Percentiles rank a stretch among this genome's conserved stretches.
These are phyloP conservation scores for Cladophialophora psammophila DNA, from an alignment of 2,329 filamentous ascomycete genomes.

Conservation along the genomic window DNA sequence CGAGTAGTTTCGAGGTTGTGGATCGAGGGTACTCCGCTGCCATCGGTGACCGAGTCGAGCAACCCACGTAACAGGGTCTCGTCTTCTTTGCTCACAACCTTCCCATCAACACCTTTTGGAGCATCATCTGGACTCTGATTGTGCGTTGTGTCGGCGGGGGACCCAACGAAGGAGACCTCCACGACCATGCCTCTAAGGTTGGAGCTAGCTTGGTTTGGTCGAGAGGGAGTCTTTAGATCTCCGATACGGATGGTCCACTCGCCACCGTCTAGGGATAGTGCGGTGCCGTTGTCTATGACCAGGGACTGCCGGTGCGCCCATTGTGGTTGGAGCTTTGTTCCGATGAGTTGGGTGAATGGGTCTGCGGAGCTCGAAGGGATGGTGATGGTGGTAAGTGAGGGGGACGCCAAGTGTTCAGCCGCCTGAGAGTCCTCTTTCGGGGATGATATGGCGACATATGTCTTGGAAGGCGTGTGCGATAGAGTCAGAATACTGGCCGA, in stretches of 20 bases:
- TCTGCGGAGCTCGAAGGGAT: conserved; percentile 35
- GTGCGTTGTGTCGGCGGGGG: neutral
- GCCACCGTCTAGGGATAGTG: conserved; percentile 30
- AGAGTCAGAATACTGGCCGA: conserved; percentile 38
- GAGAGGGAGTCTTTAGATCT: conserved; percentile 35
- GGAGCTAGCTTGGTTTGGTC: conserved; percentile 27
- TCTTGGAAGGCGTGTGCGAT: conserved; percentile 32
- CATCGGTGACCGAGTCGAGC: conserved; percentile 32
- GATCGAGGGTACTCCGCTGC: conserved; percentile 27
- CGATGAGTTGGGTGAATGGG: conserved; percentile 37
- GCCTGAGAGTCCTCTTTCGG: conserved; percentile 23
- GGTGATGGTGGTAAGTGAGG: conserved; percentile 28
- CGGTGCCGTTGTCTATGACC: conserved; percentile 36
- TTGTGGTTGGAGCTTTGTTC: conserved; percentile 38
- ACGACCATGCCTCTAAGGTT: conserved; percentile 35
- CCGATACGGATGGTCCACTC: conserved; percentile 38
- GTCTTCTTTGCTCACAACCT: conserved; percentile 26
- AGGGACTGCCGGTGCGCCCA: conserved; percentile 39
- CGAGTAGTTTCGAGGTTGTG: conserved; percentile 17
- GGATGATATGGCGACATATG: conserved; percentile 34
- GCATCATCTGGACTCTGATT: conserved; percentile 10
- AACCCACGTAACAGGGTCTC: conserved; percentile 31
- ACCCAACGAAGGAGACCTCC: conserved; percentile 30
- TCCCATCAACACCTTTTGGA: conserved; percentile 3
- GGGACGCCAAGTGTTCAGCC: conserved; percentile 8